Evolutionary conservation across 2,329 filamentous ascomycete species (phyloP).

Genomic region (Myotisia sp.): DNA sequence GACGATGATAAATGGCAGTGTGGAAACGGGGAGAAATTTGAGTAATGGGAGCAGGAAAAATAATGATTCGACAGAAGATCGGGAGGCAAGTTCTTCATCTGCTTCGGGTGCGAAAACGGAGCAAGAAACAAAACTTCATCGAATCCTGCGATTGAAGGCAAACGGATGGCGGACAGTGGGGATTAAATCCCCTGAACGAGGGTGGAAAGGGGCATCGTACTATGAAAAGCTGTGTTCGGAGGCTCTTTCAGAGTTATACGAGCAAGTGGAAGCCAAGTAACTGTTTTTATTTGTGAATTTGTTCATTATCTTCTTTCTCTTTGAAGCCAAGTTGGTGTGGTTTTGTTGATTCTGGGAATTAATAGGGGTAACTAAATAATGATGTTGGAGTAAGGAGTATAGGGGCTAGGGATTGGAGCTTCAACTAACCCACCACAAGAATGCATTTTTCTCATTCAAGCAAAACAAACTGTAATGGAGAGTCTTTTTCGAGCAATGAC

Average conservation of each 20-base stretch:
- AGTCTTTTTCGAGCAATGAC: too few relatives aligned
- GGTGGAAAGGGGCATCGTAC: slow-evolving; percentile 26
- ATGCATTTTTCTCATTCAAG: too few relatives aligned
- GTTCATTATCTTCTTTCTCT: too few relatives aligned
- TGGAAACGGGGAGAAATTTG: not conserved
- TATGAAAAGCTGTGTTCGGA: slow-evolving; percentile 25
- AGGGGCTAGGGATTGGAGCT: too few relatives aligned
- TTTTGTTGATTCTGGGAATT: too few relatives aligned
- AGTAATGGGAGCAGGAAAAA: not conserved
- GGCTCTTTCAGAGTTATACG: slow-evolving; percentile 25
- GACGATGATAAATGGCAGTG: not conserved
- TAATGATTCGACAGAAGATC: not conserved
- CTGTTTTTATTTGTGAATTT: not conserved
- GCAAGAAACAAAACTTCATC: slow-evolving; percentile 22
- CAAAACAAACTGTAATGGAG: too few relatives aligned
- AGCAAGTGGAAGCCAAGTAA: slow-evolving; percentile 4
- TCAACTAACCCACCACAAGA: too few relatives aligned
- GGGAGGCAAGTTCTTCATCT: too few relatives aligned
- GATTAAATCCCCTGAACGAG: slow-evolving; percentile 18
- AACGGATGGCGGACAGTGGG: slow-evolving; percentile 28
- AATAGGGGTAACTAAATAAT: too few relatives aligned
- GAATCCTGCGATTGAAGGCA: slow-evolving; percentile 22
- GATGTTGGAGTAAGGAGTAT: too few relatives aligned
- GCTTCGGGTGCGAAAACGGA: not conserved
- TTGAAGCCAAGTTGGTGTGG: too few relatives aligned